A percentile compares a stretch with the other conserved stretches of the same genome.
Evolutionary conservation across 257 asterid genomes (phyloP).

Genomic region (Coffea canephora): DNA sequence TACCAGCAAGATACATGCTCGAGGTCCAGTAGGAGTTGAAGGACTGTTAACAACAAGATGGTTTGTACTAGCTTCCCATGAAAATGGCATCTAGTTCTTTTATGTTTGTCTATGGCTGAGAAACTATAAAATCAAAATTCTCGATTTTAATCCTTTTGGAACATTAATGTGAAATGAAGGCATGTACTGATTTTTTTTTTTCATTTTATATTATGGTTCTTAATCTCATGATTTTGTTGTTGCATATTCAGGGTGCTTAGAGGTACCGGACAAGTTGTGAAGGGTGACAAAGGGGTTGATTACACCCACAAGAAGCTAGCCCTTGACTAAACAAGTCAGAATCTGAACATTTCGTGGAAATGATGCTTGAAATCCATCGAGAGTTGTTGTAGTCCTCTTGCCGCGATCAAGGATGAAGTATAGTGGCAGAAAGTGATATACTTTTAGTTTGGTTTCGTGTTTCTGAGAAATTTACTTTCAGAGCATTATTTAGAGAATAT

Average conservation of each 20-base stretch:
- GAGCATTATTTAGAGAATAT: background rate
- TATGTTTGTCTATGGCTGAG: background rate
- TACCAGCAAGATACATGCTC: slow-evolving; percentile 70
- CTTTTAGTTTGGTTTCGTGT: background rate
- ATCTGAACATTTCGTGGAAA: background rate
- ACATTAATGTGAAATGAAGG: background rate
- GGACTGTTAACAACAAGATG: slow-evolving; percentile 63
- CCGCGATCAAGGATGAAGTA: background rate
- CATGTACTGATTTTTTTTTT: background rate
- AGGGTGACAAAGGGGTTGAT: slow-evolving; percentile 52
- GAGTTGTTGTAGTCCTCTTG: background rate
- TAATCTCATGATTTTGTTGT: background rate
- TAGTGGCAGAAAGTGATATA: background rate
- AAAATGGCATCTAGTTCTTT: too few relatives aligned
- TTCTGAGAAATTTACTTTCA: background rate
- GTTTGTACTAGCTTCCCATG: slow-evolving; percentile 20
- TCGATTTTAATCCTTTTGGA: background rate
- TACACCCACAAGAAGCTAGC: slow-evolving; percentile 61
- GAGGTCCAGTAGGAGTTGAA: slow-evolving; percentile 78
- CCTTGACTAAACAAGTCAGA: background rate
- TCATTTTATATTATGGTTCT: background rate
- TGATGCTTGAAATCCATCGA: background rate
- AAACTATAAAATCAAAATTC: too few relatives aligned
- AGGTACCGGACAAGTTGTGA: slow-evolving; percentile 67
- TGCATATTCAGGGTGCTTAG: slow-evolving; percentile 47